A percentile compares a stretch with the other conserved stretches of the same genome.
phyloP scores from a whole-genome alignment of 768 basidiomycete species.

The Atractiella rhizophila region DNA sequence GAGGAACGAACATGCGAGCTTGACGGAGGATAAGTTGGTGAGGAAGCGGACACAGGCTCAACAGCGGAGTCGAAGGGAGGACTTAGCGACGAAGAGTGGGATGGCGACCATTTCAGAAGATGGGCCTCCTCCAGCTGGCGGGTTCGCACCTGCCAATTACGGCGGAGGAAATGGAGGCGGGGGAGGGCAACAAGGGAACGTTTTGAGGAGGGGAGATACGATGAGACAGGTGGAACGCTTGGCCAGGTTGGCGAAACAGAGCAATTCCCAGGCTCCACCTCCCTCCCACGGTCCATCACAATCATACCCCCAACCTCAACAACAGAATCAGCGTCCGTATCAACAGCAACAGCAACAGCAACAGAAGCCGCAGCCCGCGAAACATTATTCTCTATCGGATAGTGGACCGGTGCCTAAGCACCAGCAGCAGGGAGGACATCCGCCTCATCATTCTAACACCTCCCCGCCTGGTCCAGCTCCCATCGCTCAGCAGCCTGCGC shows the following conservation, averaged over 20 bases:
- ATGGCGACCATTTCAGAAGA: slow-evolving; percentile 3
- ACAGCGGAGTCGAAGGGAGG: slow-evolving; percentile 17
- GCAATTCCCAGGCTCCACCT: too few relatives aligned
- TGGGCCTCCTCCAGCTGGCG: slow-evolving; percentile 1
- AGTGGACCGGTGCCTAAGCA: background rate
- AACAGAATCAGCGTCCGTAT: too few relatives aligned
- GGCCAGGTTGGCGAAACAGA: too few relatives aligned
- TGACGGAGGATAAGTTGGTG: slow-evolving; percentile 56
- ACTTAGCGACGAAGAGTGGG: slow-evolving; percentile 8
- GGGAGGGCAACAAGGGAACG: background rate
- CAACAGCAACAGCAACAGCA: background rate
- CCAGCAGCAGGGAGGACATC: too few relatives aligned
- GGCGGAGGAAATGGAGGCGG: background rate
- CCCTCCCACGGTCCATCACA: too few relatives aligned
- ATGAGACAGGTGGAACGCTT: too few relatives aligned
- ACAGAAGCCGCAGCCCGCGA: background rate
- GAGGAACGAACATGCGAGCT: slow-evolving; percentile 48
- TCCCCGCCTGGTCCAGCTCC: too few relatives aligned
- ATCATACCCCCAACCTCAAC: too few relatives aligned
- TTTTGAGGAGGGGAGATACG: background rate
- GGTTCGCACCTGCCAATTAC: background rate
- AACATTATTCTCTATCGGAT: slow-evolving; percentile 5
- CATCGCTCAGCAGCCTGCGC: slow-evolving; percentile 1
- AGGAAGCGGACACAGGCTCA: slow-evolving; percentile 49
- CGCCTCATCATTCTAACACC: too few relatives aligned